phyloP scores from a whole-genome alignment of 208 protist species.

The Trypanosoma mega region DNA sequence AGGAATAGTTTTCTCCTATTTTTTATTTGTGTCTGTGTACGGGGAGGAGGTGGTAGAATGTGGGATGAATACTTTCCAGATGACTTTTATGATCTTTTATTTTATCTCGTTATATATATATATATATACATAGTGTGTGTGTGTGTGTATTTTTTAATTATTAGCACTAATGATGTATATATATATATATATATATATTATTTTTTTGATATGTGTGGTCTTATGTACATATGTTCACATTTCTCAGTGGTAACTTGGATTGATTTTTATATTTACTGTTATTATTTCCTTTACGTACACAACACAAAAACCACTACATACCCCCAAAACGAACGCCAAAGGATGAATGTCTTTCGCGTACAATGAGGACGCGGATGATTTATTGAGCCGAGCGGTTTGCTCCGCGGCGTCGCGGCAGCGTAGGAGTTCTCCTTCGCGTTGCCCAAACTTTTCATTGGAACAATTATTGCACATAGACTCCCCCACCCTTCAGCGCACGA shows the following conservation, averaged over 20 bases:
- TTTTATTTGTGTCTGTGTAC: too few species aligned
- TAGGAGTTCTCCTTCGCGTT: neutral
- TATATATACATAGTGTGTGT: neutral
- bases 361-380: slow-evolving; percentile 6
- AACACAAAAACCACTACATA: too few species aligned
- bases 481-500: neutral
- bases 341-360: neutral
- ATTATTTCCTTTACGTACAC: too few species aligned
- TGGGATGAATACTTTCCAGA: too few species aligned
- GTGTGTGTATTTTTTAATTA: neutral
- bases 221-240: too few species aligned
- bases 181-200: slow-evolving; percentile 10
- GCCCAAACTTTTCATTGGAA: slow-evolving; percentile 6
- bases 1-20: too few species aligned
- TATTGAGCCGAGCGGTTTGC: neutral
- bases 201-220: neutral
- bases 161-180: neutral
- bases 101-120: too few species aligned
- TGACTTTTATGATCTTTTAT: too few species aligned
- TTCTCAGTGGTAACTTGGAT: too few species aligned
- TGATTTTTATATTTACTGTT: too few species aligned
- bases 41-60: too few species aligned
- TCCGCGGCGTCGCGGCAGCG: slow-evolving; percentile 1
- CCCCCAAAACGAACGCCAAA: too few species aligned
- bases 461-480: slow-evolving; percentile 1